phyloP scores from a whole-genome alignment of 768 basidiomycete species.

The Kwoniella botswanensis region DNA sequence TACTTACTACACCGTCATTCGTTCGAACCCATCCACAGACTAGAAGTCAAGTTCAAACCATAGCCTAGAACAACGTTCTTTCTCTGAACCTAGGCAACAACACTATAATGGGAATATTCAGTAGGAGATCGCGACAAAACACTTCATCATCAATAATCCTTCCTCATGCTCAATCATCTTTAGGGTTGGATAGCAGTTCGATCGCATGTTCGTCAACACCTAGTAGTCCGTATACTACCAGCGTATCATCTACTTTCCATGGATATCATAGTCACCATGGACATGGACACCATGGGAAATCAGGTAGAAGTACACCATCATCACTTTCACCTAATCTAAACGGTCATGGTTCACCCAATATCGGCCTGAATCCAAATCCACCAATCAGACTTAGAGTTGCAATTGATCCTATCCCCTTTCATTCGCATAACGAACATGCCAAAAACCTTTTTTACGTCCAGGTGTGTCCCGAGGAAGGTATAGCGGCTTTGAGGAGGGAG shows the following conservation, averaged over 20 bases:
- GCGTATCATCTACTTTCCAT: background rate
- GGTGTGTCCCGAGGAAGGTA: conserved; percentile 34
- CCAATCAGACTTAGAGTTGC: conserved; percentile 36
- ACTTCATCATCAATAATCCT: background rate
- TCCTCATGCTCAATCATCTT: background rate
- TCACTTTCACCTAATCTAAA: background rate
- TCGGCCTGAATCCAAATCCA: background rate
- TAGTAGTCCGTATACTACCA: background rate
- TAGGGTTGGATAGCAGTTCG: background rate
- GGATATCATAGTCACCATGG: background rate
- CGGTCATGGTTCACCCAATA: background rate
- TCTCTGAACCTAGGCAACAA: too few species aligned
- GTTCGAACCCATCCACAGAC: too few species aligned
- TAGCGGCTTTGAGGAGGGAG: conserved; percentile 29
- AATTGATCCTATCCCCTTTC: conserved; percentile 26
- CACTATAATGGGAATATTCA: background rate
- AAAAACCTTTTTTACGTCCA: conserved; percentile 43
- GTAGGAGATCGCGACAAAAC: background rate
- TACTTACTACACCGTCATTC: too few species aligned
- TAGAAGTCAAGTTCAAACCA: too few species aligned
- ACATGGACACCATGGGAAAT: background rate
- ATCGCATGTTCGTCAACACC: background rate
- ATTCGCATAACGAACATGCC: background rate
- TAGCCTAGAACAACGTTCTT: too few species aligned
- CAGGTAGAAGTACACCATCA: background rate